These are phyloP conservation scores for Polyporus tsugae DNA, from an alignment of 1,284 basidiomycete genomes.

Conservation along the genomic window DNA sequence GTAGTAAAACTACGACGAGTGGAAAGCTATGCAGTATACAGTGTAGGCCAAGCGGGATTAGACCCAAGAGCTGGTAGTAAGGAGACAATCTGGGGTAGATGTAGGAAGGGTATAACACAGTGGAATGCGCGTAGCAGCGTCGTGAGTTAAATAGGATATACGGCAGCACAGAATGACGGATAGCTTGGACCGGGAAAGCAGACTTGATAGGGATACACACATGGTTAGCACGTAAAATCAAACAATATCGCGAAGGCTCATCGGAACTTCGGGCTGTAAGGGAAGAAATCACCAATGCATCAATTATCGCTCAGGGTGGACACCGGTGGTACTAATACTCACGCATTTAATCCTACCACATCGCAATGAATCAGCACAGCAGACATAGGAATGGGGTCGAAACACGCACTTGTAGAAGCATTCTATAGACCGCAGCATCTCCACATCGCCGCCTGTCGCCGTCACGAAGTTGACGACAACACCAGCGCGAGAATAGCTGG, in stretches of 20 bases:
- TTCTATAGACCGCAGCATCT: constrained; percentile 97
- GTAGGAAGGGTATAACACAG: constrained; percentile 71
- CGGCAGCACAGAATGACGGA: constrained; percentile 43
- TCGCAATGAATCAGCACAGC: constrained; percentile 24
- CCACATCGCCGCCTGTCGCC: constrained; percentile 95
- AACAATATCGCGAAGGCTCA: constrained; percentile 86
- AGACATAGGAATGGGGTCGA: background rate
- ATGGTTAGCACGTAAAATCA: constrained; percentile 58
- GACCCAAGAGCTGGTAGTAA: constrained; percentile 62
- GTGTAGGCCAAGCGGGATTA: constrained; percentile 56
- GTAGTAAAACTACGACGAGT: constrained; percentile 48
- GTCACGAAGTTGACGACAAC: constrained; percentile 96
- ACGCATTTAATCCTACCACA: constrained; percentile 85
- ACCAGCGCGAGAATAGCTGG: constrained; percentile 82
- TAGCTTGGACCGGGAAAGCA: constrained; percentile 46
- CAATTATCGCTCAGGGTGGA: constrained; percentile 2
- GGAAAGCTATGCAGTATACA: constrained; percentile 73
- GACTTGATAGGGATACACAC: constrained; percentile 83
- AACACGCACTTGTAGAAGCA: constrained; percentile 89
- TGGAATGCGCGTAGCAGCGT: constrained; percentile 46
- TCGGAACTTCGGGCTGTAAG: constrained; percentile 83
- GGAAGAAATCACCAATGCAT: constrained; percentile 18
- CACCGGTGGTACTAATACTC: constrained; percentile 44
- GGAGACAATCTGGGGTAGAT: constrained; percentile 68
- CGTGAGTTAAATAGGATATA: constrained; percentile 52